Conservation (phyloP, 1,139 yeast genomes). For the Kodamaea derodonti region DNA sequence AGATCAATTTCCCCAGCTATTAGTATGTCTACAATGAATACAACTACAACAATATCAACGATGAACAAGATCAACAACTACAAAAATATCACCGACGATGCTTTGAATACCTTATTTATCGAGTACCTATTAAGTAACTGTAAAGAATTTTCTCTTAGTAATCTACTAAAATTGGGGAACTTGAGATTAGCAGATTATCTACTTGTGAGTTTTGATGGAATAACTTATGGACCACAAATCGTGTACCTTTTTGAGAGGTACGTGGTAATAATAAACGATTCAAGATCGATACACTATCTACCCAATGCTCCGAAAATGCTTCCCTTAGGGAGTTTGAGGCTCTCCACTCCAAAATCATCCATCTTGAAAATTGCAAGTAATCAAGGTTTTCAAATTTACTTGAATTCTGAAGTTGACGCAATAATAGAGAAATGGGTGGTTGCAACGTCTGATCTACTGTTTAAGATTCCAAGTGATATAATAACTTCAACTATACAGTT, state of each 20-base stretch:
- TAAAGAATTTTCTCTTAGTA: slow-evolving; percentile 20
- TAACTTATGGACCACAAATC: slow-evolving; percentile 11
- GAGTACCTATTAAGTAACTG: slow-evolving; percentile 24
- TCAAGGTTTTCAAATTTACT: slow-evolving; percentile 10
- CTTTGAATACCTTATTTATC: slow-evolving; percentile 27
- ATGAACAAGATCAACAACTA: slow-evolving; percentile 10
- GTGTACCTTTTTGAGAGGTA: slow-evolving; percentile 35
- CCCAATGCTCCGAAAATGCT: slow-evolving; percentile 9
- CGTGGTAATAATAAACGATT: slow-evolving; percentile 19
- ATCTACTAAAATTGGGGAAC: slow-evolving; percentile 29
- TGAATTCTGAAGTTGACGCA: slow-evolving; percentile 21
- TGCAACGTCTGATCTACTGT: slow-evolving; percentile 33
- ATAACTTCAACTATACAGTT: slow-evolving; percentile 33
- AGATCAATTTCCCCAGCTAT: slow-evolving; percentile 14
- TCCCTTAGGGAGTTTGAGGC: slow-evolving; percentile 11
- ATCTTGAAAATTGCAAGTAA: slow-evolving; percentile 12
- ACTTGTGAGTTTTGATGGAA: slow-evolving; percentile 15
- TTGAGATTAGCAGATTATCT: slow-evolving; percentile 37
- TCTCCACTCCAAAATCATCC: slow-evolving; percentile 18
- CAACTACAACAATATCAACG: slow-evolving; percentile 10
- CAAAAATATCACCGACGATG: slow-evolving; percentile 18
- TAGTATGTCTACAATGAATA: slow-evolving; percentile 13
- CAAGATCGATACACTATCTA: slow-evolving; percentile 3
- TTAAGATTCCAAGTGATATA: slow-evolving; percentile 31
- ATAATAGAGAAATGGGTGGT: slow-evolving; percentile 46